These are phyloP conservation scores for Ceratobasidium sp. DNA, from an alignment of 1,284 basidiomycete genomes.

Conservation along the genomic window DNA sequence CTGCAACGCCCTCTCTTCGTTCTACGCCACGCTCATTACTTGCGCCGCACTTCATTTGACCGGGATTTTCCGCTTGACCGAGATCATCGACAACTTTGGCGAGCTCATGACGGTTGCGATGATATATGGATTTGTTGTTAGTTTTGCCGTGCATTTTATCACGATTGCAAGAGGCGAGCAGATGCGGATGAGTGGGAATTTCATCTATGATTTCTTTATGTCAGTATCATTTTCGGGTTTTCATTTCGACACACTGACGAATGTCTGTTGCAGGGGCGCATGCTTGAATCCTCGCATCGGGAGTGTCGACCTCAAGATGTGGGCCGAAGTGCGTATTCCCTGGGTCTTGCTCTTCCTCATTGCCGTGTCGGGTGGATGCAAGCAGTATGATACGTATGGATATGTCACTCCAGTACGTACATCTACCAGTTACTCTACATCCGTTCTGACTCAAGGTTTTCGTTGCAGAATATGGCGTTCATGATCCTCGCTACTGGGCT, in stretches of 20 bases:
- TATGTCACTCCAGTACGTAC: constrained; percentile 86
- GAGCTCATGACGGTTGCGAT: constrained; percentile 97
- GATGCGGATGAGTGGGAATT: constrained; percentile 92
- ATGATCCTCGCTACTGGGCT: constrained; percentile 96
- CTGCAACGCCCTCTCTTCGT: constrained; percentile 93
- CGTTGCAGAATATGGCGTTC: constrained; percentile 93
- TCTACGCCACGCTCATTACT: constrained; percentile 87
- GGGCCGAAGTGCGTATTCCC: constrained; percentile 96
- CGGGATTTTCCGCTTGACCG: constrained; percentile 88
- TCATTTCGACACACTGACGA: background rate
- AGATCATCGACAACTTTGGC: constrained; percentile 97
- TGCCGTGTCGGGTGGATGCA: constrained; percentile 90
- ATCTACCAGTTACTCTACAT: too few relatives aligned
- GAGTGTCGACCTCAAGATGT: constrained; percentile 98
- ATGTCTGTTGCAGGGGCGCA: constrained; percentile 65
- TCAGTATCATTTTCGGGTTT: background rate
- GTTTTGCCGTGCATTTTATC: constrained; percentile 81
- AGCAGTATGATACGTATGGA: constrained; percentile 93
- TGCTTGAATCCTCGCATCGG: constrained; percentile 93
- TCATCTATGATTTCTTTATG: constrained; percentile 97
- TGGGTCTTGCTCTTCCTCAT: constrained; percentile 99
- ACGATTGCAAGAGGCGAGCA: constrained; percentile 79
- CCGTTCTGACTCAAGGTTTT: too few relatives aligned
- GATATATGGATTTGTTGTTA: constrained; percentile 87
- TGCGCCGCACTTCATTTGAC: constrained; percentile 82